Evolutionary conservation across 768 basidiomycete species (phyloP).

Genomic region (Suillus weaverae): DNA sequence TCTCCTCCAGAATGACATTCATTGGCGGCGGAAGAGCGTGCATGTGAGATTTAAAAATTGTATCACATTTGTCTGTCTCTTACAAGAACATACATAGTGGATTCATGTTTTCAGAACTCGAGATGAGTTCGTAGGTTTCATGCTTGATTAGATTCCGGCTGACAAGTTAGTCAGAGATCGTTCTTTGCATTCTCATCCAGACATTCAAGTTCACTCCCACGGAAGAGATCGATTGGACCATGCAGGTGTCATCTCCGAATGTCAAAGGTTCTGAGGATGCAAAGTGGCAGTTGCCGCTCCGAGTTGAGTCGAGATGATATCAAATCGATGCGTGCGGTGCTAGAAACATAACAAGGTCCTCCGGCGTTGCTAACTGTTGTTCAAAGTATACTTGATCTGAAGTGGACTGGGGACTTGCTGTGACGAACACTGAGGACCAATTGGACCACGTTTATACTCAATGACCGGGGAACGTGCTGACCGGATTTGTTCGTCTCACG

Average conservation of each 20-base stretch:
- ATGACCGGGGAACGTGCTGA: too few species aligned
- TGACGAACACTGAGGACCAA: too few species aligned
- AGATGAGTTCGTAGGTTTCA: constrained; percentile 44
- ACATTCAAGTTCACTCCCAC: constrained; percentile 12
- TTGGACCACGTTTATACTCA: too few species aligned
- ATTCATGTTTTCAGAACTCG: constrained; percentile 48
- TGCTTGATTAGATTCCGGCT: neutral
- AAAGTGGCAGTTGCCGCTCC: constrained; percentile 5
- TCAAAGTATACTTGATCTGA: neutral
- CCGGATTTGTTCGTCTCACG: too few species aligned
- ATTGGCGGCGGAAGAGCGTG: constrained; percentile 48
- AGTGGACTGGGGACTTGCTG: neutral
- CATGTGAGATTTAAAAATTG: constrained; percentile 37
- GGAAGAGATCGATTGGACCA: constrained; percentile 12
- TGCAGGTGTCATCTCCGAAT: constrained; percentile 8
- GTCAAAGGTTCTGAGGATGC: constrained; percentile 8
- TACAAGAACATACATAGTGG: constrained; percentile 19
- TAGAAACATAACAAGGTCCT: too few species aligned
- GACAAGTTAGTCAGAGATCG: constrained; percentile 1
- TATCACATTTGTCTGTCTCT: constrained; percentile 42
- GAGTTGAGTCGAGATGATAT: constrained; percentile 9
- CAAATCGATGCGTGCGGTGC: neutral
- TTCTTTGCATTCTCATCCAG: constrained; percentile 4
- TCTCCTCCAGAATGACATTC: constrained; percentile 43
- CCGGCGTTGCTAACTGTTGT: neutral